Base-by-base conservation (phyloP, 805 yeast species). In the Candida khao-thaluensis region DNA sequence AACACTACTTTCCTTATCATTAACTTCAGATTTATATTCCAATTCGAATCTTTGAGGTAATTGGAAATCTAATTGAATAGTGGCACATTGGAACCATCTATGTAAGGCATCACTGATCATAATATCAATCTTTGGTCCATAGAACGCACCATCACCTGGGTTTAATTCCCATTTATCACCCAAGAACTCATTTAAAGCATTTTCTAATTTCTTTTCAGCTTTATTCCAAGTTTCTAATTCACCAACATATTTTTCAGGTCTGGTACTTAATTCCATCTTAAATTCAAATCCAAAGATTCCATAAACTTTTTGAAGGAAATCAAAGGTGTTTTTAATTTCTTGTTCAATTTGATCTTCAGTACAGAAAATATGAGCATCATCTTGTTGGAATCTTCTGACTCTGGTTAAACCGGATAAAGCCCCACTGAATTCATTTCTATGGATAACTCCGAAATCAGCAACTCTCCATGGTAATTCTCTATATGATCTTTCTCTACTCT, bases 31-130 rank as follows among this genome's bases (percentile, higher is more conserved):
- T 69, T 85, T 84, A 74, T 76, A 93, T 64, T 85, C 89, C 53
- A 93, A 77, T 54, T 85, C 95, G 60, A 93, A 93, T 69, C 99
- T 83, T 55, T 77, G 74, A 50, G 99, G 99, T 58, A 93, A 76
- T 76, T 93, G 99, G 95, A 91, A 93, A 69, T 93, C 99, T 60
- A 93, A 79, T 74, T 93, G 99, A 62, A 93, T 86, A 41, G 99
- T 93, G 46, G 99, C 99, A 77, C 98, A 91, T 72, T 93, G 99
- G 72, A 86, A 93, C 95, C 96, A 88, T 82, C 97, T 85, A 60
- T 78, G 80, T 62, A 89, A 76, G 33, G 97, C 96, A 65, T 93
- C 99, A 50, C 90, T 79, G 57, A 93, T 86, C 85, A 82, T 83
- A 57, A 93, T 87, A 71, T 91, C 99, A 61, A 91, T 93, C 81